Conservation (phyloP, 495 filamentous ascomycete species). For the Elaphomyces granulatus region DNA sequence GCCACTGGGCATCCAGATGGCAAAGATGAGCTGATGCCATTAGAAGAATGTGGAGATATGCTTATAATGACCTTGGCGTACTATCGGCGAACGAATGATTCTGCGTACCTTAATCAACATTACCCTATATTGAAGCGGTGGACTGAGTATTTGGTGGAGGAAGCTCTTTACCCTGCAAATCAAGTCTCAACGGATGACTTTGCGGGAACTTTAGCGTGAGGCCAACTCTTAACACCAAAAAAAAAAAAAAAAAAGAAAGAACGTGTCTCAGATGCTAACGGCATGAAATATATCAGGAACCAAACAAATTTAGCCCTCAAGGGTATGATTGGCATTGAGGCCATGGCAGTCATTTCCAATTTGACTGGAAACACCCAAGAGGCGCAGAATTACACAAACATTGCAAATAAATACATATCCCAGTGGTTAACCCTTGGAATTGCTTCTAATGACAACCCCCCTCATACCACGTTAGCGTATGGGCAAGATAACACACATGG, state of each 20-base stretch:
- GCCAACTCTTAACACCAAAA: too few species aligned
- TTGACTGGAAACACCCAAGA: slow-evolving; percentile 48
- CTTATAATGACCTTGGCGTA: slow-evolving; percentile 79
- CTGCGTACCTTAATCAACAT: slow-evolving; percentile 35
- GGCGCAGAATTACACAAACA: slow-evolving; percentile 45
- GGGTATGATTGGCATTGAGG: slow-evolving; percentile 82
- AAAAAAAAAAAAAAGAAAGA: too few species aligned
- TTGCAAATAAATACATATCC: slow-evolving; percentile 59
- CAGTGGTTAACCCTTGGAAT: slow-evolving; percentile 68
- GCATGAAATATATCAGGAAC: slow-evolving; percentile 34
- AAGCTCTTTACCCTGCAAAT: slow-evolving; percentile 68
- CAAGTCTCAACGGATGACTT: slow-evolving; percentile 93
- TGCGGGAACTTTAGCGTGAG: slow-evolving; percentile 68
- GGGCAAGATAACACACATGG: slow-evolving; percentile 31
- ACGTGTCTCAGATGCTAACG: too few species aligned
- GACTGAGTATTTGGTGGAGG: slow-evolving; percentile 70
- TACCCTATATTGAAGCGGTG: slow-evolving; percentile 72
- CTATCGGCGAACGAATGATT: slow-evolving; percentile 30
- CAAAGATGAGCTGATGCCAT: slow-evolving; percentile 76
- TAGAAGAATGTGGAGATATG: slow-evolving; percentile 95
- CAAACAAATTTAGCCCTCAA: slow-evolving; percentile 89
- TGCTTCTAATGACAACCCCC: slow-evolving; percentile 45
- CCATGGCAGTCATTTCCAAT: slow-evolving; percentile 66
- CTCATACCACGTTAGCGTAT: slow-evolving; percentile 75
- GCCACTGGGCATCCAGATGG: slow-evolving; percentile 74